Evolutionary conservation across 768 basidiomycete species (phyloP), one percentile per base, ranked within the genome.

Genomic region (Leccinum aurantiacum): DNA sequence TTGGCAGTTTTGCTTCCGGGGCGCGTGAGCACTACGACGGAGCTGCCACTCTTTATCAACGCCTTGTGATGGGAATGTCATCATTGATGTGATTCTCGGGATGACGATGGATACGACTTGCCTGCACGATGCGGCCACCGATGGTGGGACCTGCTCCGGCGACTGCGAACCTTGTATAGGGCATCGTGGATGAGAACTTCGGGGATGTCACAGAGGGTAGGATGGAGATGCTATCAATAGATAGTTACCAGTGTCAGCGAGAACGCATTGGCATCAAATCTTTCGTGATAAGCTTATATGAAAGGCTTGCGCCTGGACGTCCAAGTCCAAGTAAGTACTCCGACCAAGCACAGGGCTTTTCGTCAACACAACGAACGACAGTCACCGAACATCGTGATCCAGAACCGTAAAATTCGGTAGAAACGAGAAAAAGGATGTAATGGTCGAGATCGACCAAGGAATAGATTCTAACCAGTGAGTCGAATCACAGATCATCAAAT

Each of bases 121-220:
- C 73, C 65, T 68, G 65, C 11, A 71, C 72, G 55, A 77, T 76
- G 14, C 70, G 74, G 24, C 54, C 66, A 27, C 76, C 76, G 57
- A 77, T 68, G 46, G 68, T 74, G n/a, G 73, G 72, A 8, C 76
- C 76, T 19, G 74, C 70, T 8, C 76, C 76, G 17, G 63, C 70
- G 44, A 77, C 69, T 38, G 75, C 76, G 50, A 77, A 77, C 7
- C 73, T 76, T 19, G 65, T 69, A 65, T 71, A 74, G 27, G 67
- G 54, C 73, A 73, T 71, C 19, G 47, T 54, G 54, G 33, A 35
- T 52, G 59, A 53, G 46, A 54, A 19, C 1, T 31, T 31, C 10
- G 51, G 9, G 3, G 27, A 27, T 22, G 10, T n/a, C 6, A n/a
- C n/a, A 22, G 22, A 2, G 31, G n/a, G 17, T 38, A 7, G 1